Conservation (phyloP, 768 basidiomycete species). For the Hypholoma fasciculare region DNA sequence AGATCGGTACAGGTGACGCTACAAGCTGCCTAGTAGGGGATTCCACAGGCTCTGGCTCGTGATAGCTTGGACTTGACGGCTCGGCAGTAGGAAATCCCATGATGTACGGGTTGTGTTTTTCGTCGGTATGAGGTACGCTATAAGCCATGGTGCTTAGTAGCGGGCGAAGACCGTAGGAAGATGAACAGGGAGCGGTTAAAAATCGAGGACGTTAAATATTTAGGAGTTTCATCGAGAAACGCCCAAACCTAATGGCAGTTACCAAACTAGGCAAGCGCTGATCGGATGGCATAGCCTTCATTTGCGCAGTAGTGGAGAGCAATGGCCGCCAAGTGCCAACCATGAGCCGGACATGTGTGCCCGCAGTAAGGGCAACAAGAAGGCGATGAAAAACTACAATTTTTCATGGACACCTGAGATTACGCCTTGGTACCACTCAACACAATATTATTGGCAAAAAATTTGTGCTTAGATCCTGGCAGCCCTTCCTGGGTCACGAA, state of each 20-base stretch:
- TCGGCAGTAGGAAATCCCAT: background rate
- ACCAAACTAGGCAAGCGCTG: slow-evolving; percentile 1
- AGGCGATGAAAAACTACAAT: too few species aligned
- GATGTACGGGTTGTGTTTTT: slow-evolving; percentile 3
- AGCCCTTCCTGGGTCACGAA: background rate
- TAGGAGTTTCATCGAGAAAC: background rate
- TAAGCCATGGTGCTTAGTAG: background rate
- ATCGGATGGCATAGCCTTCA: background rate
- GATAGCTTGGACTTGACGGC: background rate
- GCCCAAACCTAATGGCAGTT: background rate
- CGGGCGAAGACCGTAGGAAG: too few species aligned
- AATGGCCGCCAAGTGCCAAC: background rate
- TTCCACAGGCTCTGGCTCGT: background rate
- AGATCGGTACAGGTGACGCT: background rate
- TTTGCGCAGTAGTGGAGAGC: background rate
- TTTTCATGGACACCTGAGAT: too few species aligned
- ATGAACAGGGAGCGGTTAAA: background rate
- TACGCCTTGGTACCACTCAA: too few species aligned
- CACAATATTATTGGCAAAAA: too few species aligned
- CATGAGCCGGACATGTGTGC: too few species aligned
- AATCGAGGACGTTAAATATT: background rate
- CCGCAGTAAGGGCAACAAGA: too few species aligned
- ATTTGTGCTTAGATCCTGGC: slow-evolving; percentile 1
- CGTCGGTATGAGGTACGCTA: background rate
- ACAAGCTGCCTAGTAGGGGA: background rate